phyloP scores from a whole-genome alignment of 495 filamentous ascomycete genomes.

The Corynascus novoguineensis region DNA sequence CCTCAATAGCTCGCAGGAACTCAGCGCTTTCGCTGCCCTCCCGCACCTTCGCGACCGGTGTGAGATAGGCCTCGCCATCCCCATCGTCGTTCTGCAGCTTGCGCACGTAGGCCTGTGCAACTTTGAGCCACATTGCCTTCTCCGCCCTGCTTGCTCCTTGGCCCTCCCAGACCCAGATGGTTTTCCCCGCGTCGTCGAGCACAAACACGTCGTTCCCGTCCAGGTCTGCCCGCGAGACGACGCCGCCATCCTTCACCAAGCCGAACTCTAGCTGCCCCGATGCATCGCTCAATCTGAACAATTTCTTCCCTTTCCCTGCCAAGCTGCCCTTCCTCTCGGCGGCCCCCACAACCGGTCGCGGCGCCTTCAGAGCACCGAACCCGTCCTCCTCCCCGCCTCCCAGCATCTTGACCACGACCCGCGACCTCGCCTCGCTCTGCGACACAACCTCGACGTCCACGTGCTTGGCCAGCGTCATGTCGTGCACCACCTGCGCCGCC shows the following conservation, averaged over 20 bases:
- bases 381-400: not conserved
- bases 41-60: slow-evolving; percentile 2
- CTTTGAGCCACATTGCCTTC: slow-evolving; percentile 6
- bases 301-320: not conserved
- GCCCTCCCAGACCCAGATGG: slow-evolving; percentile 1
- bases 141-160: not conserved
- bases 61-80: not conserved
- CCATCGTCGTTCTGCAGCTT: not conserved
- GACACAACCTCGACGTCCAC: slow-evolving; percentile 2
- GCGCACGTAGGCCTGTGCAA: slow-evolving; percentile 1
- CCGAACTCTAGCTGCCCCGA: not conserved
- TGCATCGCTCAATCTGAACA: slow-evolving; percentile 5
- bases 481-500: slow-evolving; percentile 7
- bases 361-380: not conserved
- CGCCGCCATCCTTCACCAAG: not conserved
- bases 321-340: not conserved
- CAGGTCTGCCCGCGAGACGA: not conserved
- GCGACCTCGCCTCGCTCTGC: not conserved
- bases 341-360: not conserved
- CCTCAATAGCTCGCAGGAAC: slow-evolving; percentile 1
- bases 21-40: not conserved
- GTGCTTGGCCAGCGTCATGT: not conserved
- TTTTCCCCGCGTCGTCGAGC: not conserved
- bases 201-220: slow-evolving; percentile 3
- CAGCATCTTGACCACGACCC: not conserved